Percentiles rank a stretch among this genome's conserved stretches.
These are phyloP conservation scores for Zopfia rhizophila DNA, from an alignment of 2,329 filamentous ascomycete genomes.

Conservation along the genomic window DNA sequence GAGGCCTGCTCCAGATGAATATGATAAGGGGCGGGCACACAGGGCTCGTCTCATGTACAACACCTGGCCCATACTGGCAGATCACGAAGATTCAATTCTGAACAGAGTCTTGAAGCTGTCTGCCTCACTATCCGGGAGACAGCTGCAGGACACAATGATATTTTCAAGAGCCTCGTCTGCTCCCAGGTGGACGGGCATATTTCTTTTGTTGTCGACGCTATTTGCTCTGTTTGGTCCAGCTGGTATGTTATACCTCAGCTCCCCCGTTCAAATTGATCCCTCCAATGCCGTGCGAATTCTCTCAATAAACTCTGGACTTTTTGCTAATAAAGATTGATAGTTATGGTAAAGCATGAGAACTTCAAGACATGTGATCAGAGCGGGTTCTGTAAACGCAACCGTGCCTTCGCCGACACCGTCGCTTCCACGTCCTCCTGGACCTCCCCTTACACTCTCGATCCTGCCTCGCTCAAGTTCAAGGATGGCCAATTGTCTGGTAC, in stretches of 20 bases:
- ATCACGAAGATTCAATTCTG: too few species aligned
- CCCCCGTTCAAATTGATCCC: not conserved
- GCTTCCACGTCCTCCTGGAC: conserved; percentile 74
- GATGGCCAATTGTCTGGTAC: conserved; percentile 82
- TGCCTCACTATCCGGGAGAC: too few species aligned
- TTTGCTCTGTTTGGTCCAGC: conserved; percentile 48
- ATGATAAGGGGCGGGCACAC: too few species aligned
- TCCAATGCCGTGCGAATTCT: too few species aligned
- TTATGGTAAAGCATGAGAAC: conserved; percentile 90
- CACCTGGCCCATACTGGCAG: too few species aligned
- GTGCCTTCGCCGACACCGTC: conserved; percentile 85
- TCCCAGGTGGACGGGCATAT: conserved; percentile 69
- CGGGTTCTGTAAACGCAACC: conserved; percentile 96
- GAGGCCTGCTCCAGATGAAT: too few species aligned
- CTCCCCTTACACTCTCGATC: conserved; percentile 81
- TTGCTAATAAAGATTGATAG: conserved; percentile 57
- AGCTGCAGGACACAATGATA: conserved; percentile 41
- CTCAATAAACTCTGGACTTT: too few species aligned
- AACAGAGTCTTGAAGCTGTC: too few species aligned
- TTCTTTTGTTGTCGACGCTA: conserved; percentile 45
- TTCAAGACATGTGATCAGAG: conserved; percentile 98
- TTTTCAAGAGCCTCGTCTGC: conserved; percentile 53
- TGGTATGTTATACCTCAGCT: conserved; percentile 39
- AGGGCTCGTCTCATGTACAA: too few species aligned
- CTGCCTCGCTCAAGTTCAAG: conserved; percentile 77